Conservation (phyloP, 164 flowering plant genomes). For the Warburgia ugandensis region DNA sequence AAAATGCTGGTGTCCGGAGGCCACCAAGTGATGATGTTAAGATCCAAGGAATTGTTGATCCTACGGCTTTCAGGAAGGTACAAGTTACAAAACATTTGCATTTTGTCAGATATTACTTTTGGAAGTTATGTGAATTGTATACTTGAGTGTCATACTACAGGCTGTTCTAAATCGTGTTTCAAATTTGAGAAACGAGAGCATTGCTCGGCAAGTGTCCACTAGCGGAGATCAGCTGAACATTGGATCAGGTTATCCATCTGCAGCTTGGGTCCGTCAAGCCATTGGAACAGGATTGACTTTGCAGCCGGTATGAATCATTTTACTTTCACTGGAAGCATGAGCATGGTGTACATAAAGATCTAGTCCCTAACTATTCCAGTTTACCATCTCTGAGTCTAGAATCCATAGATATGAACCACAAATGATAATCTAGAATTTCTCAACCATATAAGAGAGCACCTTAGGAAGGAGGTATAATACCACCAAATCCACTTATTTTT, state of each 20-base stretch:
- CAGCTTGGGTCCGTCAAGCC: conserved; percentile 29
- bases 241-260: conserved; percentile 28
- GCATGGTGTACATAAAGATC: too few relatives aligned
- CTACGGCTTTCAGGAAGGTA: conserved; percentile 70
- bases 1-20: conserved; percentile 71
- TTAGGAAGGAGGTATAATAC: too few relatives aligned
- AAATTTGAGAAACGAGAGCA: conserved; percentile 42
- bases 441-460: too few relatives aligned
- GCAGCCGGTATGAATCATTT: conserved; percentile 6
- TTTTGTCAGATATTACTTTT: neutral
- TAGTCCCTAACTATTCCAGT: too few relatives aligned
- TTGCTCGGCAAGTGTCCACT: conserved; percentile 30
- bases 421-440: too few relatives aligned
- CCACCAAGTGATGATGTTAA: conserved; percentile 78
- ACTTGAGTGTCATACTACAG: conserved; percentile 25
- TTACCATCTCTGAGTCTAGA: too few relatives aligned
- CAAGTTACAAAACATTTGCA: neutral
- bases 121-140: neutral
- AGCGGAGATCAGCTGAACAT: conserved; percentile 37
- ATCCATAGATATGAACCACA: too few relatives aligned
- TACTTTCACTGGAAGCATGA: too few relatives aligned
- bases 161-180: conserved; percentile 65
- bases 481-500: too few relatives aligned
- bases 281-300: conserved; percentile 2
- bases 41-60: conserved; percentile 64